phyloP scores from a whole-genome alignment of 192 early-diverging fungal species.

The Chytriomyces sp. region DNA sequence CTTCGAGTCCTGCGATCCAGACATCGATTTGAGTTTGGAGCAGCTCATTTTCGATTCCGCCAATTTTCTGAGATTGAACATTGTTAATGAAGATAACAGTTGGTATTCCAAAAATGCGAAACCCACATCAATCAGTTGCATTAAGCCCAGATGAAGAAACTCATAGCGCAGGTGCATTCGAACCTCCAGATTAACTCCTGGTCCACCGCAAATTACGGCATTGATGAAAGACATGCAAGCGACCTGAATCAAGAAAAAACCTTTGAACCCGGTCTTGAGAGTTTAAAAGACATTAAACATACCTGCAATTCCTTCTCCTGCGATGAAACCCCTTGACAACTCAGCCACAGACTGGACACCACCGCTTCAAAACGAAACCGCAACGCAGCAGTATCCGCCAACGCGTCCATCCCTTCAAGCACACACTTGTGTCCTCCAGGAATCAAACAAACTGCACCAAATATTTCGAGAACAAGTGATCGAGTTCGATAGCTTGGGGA shows the following conservation, averaged over 20 bases:
- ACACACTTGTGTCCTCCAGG: conserved; percentile 58
- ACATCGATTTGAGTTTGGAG: conserved; percentile 63
- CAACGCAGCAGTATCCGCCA: conserved; percentile 38
- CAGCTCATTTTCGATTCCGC: conserved; percentile 53
- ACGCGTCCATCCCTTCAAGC: conserved; percentile 52
- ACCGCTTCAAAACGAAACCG: conserved; percentile 57
- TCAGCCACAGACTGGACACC: conserved; percentile 49
- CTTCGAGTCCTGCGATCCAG: conserved; percentile 55
- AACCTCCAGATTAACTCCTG: conserved; percentile 55
- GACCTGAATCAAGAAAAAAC: conserved; percentile 39
- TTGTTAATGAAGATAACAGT: not conserved
- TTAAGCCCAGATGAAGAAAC: conserved; percentile 54
- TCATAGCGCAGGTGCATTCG: conserved; percentile 61
- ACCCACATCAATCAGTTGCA: conserved; percentile 55
- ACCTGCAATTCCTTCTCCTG: conserved; percentile 58
- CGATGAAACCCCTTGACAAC: conserved; percentile 49
- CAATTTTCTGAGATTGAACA: conserved; percentile 44
- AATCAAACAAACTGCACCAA: conserved; percentile 61
- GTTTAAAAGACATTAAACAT: not conserved
- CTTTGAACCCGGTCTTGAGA: conserved; percentile 8
- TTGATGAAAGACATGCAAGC: conserved; percentile 64
- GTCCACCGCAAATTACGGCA: conserved; percentile 59
- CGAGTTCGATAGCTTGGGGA: conserved; percentile 53
- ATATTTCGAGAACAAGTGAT: conserved; percentile 56
- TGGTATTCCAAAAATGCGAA: not conserved